A percentile compares a stretch with the other conserved stretches of the same genome.
These are phyloP conservation scores for Psilocybe subaeruginosa DNA, from an alignment of 768 basidiomycete genomes.

Conservation along the genomic window DNA sequence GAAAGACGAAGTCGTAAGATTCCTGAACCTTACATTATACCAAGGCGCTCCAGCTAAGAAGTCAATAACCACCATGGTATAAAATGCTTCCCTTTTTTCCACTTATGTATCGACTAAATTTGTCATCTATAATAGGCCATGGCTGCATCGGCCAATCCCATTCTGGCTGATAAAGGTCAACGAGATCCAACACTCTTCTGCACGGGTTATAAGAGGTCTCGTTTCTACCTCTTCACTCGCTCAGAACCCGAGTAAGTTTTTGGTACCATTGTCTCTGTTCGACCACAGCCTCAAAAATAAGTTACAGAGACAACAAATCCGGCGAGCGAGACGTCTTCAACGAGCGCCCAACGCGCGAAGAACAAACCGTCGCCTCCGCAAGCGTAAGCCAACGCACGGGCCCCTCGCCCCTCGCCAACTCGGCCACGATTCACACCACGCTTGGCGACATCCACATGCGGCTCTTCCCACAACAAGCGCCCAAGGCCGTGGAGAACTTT, in stretches of 20 bases:
- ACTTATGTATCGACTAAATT: neutral
- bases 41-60: conserved; percentile 93
- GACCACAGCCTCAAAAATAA: neutral
- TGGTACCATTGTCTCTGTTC: neutral
- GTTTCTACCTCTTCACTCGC: conserved; percentile 95
- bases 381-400: conserved; percentile 51
- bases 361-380: conserved; percentile 82
- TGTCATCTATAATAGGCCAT: conserved; percentile 61
- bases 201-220: conserved; percentile 88
- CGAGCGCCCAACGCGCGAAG: conserved; percentile 95
- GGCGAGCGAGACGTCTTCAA: conserved; percentile 98
- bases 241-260: conserved; percentile 82
- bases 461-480: conserved; percentile 89
- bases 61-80: conserved; percentile 76
- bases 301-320: conserved; percentile 74
- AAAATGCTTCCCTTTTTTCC: conserved; percentile 24
- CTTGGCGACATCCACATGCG: conserved; percentile 91
- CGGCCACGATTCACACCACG: conserved; percentile 93
- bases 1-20: conserved; percentile 92
- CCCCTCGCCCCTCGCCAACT: conserved; percentile 73
- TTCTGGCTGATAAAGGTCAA: conserved; percentile 81
- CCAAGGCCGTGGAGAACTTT: conserved; percentile 98
- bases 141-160: conserved; percentile 94
- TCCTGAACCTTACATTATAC: conserved; percentile 86
- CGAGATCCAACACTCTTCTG: conserved; percentile 93